These are phyloP conservation scores for Salix exigua DNA, from an alignment of 345 rosid genomes.

Conservation along the genomic window DNA sequence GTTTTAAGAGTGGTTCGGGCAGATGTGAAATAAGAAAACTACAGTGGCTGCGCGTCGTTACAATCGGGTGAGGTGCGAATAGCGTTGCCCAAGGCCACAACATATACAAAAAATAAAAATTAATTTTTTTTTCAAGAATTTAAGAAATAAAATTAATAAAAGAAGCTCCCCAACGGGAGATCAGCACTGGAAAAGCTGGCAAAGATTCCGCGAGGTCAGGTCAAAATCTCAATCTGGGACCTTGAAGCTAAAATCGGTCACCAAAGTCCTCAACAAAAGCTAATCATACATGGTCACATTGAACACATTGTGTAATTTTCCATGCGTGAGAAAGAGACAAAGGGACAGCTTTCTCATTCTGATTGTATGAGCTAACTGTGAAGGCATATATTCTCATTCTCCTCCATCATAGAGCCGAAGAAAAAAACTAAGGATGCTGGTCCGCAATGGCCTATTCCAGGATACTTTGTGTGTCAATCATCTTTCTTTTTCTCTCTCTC, in stretches of 20 bases:
- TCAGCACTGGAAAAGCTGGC: neutral
- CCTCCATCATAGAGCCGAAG: neutral
- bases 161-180: neutral
- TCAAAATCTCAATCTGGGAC: neutral
- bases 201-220: neutral
- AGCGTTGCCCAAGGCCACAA: too few relatives aligned
- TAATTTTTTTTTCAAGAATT: too few relatives aligned
- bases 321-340: neutral
- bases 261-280: neutral
- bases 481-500: neutral
- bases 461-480: neutral
- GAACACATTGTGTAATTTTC: neutral
- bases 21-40: too few relatives aligned
- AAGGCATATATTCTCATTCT: neutral
- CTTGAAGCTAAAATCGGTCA: neutral
- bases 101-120: too few relatives aligned
- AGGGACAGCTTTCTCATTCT: neutral
- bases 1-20: too few relatives aligned
- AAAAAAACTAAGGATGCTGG: neutral
- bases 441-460: neutral
- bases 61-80: too few relatives aligned
- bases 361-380: neutral
- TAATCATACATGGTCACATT: neutral
- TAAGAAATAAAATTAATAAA: too few relatives aligned
- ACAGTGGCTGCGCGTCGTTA: too few relatives aligned